Evolutionary conservation across 2,329 filamentous ascomycete species (phyloP).

Genomic region (Fonsecaea monophora): DNA sequence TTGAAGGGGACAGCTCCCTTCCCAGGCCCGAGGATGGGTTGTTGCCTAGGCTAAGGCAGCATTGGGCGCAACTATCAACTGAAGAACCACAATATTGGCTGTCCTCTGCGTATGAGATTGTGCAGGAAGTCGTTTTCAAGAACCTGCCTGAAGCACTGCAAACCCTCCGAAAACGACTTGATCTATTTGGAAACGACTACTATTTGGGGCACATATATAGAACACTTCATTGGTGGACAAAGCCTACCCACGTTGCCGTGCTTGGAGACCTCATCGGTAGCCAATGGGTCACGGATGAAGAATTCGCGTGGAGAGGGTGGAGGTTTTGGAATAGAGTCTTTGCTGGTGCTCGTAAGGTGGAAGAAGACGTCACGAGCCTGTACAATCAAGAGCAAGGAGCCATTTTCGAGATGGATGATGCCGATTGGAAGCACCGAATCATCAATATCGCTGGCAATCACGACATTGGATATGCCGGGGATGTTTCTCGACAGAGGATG

Average conservation of each 20-base stretch:
- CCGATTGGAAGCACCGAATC: slow-evolving; percentile 73
- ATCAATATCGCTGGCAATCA: slow-evolving; percentile 96
- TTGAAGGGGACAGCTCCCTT: slow-evolving; percentile 89
- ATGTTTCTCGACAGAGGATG: slow-evolving; percentile 77
- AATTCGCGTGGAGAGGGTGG: slow-evolving; percentile 75
- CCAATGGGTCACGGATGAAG: slow-evolving; percentile 88
- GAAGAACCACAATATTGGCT: slow-evolving; percentile 4
- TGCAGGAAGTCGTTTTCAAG: slow-evolving; percentile 58
- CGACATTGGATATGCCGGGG: slow-evolving; percentile 94
- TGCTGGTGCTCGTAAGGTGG: slow-evolving; percentile 68
- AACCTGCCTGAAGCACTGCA: slow-evolving; percentile 73
- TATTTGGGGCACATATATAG: slow-evolving; percentile 94
- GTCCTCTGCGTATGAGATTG: slow-evolving; percentile 10
- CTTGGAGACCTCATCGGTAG: slow-evolving; percentile 91
- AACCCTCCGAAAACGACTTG: slow-evolving; percentile 77
- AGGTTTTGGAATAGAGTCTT: slow-evolving; percentile 86
- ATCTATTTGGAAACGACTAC: slow-evolving; percentile 91
- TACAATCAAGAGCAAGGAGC: slow-evolving; percentile 50
- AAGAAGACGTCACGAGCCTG: slow-evolving; percentile 51
- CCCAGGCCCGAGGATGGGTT: slow-evolving; percentile 59
- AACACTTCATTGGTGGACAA: slow-evolving; percentile 80
- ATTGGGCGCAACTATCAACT: slow-evolving; percentile 42
- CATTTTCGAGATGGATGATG: slow-evolving; percentile 54
- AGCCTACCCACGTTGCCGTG: slow-evolving; percentile 85
- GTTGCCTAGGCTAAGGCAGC: slow-evolving; percentile 50